Evolutionary conservation across 768 basidiomycete species (phyloP), one percentile per base, ranked within the genome.

Genomic region (Tylopilus plumbeoviolaceoides): DNA sequence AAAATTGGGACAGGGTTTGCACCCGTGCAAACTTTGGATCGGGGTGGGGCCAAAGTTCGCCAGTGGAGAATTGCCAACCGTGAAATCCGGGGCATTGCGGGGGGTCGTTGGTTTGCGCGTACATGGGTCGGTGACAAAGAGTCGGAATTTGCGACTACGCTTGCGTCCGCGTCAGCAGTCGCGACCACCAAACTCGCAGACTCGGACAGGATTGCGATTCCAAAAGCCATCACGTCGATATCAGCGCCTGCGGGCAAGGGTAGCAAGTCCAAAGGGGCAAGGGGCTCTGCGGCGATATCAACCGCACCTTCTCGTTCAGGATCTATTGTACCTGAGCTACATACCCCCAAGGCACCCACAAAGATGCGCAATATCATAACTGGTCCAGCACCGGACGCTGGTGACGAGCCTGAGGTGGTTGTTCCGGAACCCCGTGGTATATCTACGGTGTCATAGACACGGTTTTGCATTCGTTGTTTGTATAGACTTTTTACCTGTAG

Each of bases 111-210:
- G 89, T 85, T 90, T 59, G 72, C 82, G 7, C 79, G 78, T 30
- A 71, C 85, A n/a, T 91, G 88, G 88, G 86, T 89, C n/a, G 89
- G 89, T 21, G 84, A 84, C 55, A 89, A 87, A 66, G 87, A 89
- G 47, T 89, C 87, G 10, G 79, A 85, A 46, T 83, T 78, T 53
- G 79, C 83, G 7, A 59, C 69, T 23, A 67, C 71, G 25, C 48
- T 68, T 20, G 69, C 71, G 20, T 55, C 66, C 15, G 48, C 62
- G 8, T 54, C 67, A 9, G 59, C 69, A 14, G 21, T 63, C 4
- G 54, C 64, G 23, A 67, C 63, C 8, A 66, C 71, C 40, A 71
- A 62, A 49, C 47, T 50, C 25, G 55, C 59, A 20, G 70, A 71
- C 15, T 53, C 53, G 18, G 68, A 70, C 50, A 70, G 63, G 55